Evolutionary conservation across 208 protist species (phyloP).

Genomic region (Porcisia deanei): DNA sequence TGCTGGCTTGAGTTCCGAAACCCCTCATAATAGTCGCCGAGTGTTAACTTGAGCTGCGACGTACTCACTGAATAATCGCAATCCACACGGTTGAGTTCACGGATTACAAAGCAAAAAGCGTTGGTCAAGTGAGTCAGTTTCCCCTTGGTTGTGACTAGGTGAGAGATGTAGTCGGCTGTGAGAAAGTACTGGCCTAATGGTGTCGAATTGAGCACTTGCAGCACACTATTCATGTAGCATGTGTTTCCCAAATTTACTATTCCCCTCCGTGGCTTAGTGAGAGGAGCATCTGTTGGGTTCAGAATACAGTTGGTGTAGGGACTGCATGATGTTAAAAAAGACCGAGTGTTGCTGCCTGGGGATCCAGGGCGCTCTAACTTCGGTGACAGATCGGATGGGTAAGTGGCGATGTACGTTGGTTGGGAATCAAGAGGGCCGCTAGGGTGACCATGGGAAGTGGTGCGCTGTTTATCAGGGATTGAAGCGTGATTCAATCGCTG

Average conservation of each 20-base stretch:
- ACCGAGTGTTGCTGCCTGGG: not conserved
- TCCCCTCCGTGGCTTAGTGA: constrained; percentile 46
- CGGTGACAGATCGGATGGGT: not conserved
- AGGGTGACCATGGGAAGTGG: not conserved
- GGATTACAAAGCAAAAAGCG: constrained; percentile 79
- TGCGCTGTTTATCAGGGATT: not conserved
- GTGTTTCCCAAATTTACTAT: constrained; percentile 94
- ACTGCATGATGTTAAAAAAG: not conserved
- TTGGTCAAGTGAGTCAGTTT: constrained; percentile 46
- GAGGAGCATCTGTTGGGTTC: constrained; percentile 18
- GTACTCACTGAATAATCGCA: constrained; percentile 68
- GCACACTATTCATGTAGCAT: constrained; percentile 93
- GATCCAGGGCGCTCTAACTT: not conserved
- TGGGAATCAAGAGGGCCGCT: not conserved
- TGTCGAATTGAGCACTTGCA: constrained; percentile 85
- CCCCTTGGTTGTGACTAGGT: constrained; percentile 36
- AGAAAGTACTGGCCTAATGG: constrained; percentile 91
- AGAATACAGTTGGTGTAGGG: constrained; percentile 40
- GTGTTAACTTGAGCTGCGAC: constrained; percentile 73
- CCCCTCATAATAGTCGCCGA: constrained; percentile 67
- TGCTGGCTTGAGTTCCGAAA: constrained; percentile 87
- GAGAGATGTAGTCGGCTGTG: constrained; percentile 54
- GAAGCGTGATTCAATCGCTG: constrained; percentile 20
- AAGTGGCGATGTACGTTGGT: constrained; percentile 3
- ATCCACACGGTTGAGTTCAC: constrained; percentile 68